Percentiles rank a stretch among this genome's conserved stretches.
Evolutionary conservation across 2,329 filamentous ascomycete species (phyloP).

Genomic region (Epichloe gansuensis): DNA sequence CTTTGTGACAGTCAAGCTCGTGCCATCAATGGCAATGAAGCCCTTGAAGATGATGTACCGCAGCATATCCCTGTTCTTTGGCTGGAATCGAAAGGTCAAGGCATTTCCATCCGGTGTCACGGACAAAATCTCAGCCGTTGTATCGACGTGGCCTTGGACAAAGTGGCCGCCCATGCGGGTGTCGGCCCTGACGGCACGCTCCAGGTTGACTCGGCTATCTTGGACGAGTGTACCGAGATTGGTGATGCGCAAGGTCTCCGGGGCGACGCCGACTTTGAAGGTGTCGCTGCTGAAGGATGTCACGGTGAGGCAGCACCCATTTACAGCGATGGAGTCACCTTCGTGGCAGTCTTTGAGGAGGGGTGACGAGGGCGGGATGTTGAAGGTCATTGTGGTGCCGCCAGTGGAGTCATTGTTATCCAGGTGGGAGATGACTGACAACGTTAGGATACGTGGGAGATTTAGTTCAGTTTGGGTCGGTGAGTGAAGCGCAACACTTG

Average conservation of each 20-base stretch:
- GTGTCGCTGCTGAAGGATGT: slow-evolving; percentile 39
- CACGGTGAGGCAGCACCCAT: slow-evolving; percentile 91
- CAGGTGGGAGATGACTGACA: slow-evolving; percentile 70
- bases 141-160: slow-evolving; percentile 95
- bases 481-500: slow-evolving; percentile 32
- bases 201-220: slow-evolving; percentile 71
- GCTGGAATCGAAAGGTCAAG: slow-evolving; percentile 71
- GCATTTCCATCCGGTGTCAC: slow-evolving; percentile 80
- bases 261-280: slow-evolving; percentile 90
- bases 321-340: slow-evolving; percentile 89
- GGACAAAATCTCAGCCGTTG: slow-evolving; percentile 61
- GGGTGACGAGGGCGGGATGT: slow-evolving; percentile 49
- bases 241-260: slow-evolving; percentile 89
- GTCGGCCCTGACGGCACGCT: slow-evolving; percentile 79
- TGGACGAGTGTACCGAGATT: slow-evolving; percentile 69
- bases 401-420: slow-evolving; percentile 70
- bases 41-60: slow-evolving; percentile 93
- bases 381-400: slow-evolving; percentile 84
- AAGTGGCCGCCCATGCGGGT: slow-evolving; percentile 98
- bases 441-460: slow-evolving; percentile 7
- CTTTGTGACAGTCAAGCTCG: slow-evolving; percentile 81
- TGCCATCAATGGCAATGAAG: slow-evolving; percentile 86
- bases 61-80: slow-evolving; percentile 56
- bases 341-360: slow-evolving; percentile 75
- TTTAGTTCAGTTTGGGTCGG: too few species aligned